Evolutionary conservation across 2,329 filamentous ascomycete species (phyloP).

Genomic region (Apiospora koreana): DNA sequence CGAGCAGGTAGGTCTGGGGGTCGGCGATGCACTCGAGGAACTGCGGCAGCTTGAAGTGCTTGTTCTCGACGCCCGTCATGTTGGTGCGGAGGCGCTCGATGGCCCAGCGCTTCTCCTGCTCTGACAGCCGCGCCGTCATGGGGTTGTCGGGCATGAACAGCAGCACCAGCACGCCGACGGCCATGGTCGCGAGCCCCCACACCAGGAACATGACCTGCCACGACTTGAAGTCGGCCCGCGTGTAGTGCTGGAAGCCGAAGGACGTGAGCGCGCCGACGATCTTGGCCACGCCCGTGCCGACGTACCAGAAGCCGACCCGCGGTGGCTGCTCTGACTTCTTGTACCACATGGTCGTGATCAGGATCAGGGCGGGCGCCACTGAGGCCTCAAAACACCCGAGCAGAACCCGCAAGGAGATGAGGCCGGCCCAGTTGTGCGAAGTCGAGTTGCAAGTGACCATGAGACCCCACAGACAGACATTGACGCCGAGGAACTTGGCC

Average conservation of each 20-base stretch:
- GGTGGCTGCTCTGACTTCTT: conserved; percentile 68
- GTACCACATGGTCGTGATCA: conserved; percentile 69
- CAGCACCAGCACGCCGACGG: conserved; percentile 7
- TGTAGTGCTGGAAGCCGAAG: conserved; percentile 55
- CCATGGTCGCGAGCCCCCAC: conserved; percentile 13
- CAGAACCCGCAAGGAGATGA: conserved; percentile 67
- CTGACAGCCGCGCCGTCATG: conserved; percentile 13
- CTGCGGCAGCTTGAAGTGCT: conserved; percentile 15
- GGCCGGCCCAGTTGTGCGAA: conserved; percentile 59
- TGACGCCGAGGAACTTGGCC: conserved; percentile 61
- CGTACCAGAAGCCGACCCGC: conserved; percentile 66
- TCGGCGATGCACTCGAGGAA: conserved; percentile 13
- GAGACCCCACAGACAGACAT: conserved; percentile 61
- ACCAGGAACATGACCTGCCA: conserved; percentile 46
- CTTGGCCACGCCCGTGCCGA: conserved; percentile 60
- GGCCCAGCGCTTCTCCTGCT: conserved; percentile 12
- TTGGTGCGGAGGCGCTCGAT: conserved; percentile 16
- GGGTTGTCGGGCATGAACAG: conserved; percentile 17
- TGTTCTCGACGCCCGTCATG: conserved; percentile 18
- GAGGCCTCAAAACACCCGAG: conserved; percentile 69
- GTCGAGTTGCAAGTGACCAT: conserved; percentile 65
- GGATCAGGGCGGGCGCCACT: conserved; percentile 68
- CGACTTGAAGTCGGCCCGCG: background rate
- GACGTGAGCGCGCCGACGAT: conserved; percentile 48
- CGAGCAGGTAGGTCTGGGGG: conserved; percentile 15